These are phyloP conservation scores for Knufia petricola DNA, from an alignment of 2,329 filamentous ascomycete species.

Conservation along the genomic window DNA sequence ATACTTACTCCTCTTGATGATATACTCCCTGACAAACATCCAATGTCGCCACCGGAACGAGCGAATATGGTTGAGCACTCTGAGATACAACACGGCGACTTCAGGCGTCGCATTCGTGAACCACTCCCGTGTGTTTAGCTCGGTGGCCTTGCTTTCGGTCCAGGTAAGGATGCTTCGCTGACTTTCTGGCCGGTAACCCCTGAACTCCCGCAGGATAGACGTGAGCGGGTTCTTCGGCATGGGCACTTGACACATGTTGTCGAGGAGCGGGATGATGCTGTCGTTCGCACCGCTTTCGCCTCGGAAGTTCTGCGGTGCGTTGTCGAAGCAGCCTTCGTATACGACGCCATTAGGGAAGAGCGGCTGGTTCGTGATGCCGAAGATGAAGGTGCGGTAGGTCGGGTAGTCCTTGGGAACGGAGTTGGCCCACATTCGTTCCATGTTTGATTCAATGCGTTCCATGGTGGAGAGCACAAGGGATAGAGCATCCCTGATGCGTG, in stretches of 20 bases:
- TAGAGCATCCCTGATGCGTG: constrained; percentile 42
- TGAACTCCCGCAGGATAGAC: constrained; percentile 78
- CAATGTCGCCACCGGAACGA: constrained; percentile 43
- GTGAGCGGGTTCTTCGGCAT: constrained; percentile 89
- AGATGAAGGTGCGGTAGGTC: constrained; percentile 91
- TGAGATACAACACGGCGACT: constrained; percentile 36
- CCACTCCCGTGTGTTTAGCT: constrained; percentile 32
- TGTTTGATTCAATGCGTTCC: constrained; percentile 62
- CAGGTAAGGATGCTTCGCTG: constrained; percentile 76
- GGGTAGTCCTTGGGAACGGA: constrained; percentile 77
- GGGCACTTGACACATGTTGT: constrained; percentile 73
- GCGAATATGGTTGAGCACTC: constrained; percentile 37
- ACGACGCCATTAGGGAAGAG: constrained; percentile 92
- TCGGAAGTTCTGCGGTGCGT: constrained; percentile 69
- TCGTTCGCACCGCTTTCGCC: constrained; percentile 93
- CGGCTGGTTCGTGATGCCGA: constrained; percentile 82
- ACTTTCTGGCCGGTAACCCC: constrained; percentile 77
- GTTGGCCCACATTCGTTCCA: constrained; percentile 90
- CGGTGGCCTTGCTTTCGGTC: constrained; percentile 49
- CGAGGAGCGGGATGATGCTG: constrained; percentile 82
- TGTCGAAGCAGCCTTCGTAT: constrained; percentile 63
- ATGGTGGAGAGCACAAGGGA: constrained; percentile 49
- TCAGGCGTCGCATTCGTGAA: constrained; percentile 26
- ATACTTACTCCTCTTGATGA: constrained; percentile 36
- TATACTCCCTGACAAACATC: constrained; percentile 41